These are phyloP conservation scores for Wickerhamomyces kurtzmanii DNA, from an alignment of 805 yeast genomes.

Conservation along the genomic window DNA sequence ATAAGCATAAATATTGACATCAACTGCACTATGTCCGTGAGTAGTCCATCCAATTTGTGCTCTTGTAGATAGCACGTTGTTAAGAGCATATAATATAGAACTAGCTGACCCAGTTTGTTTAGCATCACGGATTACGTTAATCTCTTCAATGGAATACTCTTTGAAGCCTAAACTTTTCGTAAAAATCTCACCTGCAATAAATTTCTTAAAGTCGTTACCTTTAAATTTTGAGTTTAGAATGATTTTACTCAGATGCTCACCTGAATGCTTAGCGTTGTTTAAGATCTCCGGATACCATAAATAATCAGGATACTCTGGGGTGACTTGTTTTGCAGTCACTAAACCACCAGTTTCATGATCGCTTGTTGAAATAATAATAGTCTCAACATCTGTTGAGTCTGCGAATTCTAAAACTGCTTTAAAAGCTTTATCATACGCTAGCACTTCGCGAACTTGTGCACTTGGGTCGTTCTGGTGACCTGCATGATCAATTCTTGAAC, in stretches of 20 bases:
- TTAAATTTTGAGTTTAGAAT: constrained; percentile 27
- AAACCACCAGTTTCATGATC: constrained; percentile 97
- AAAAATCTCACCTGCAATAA: constrained; percentile 43
- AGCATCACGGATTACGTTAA: constrained; percentile 28
- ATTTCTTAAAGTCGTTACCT: constrained; percentile 28
- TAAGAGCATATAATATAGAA: constrained; percentile 35
- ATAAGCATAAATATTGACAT: constrained; percentile 83
- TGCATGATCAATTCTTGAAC: constrained; percentile 91
- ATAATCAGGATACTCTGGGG: constrained; percentile 69
- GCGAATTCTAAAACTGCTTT: constrained; percentile 64
- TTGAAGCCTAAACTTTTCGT: constrained; percentile 57
- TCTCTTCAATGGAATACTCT: constrained; percentile 47
- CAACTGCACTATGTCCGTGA: constrained; percentile 94
- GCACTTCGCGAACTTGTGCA: constrained; percentile 85
- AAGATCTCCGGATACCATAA: constrained; percentile 80
- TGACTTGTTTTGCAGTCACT: constrained; percentile 73
- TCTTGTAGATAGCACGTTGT: constrained; percentile 66
- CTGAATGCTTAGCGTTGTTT: constrained; percentile 61
- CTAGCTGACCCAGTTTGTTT: constrained; percentile 17
- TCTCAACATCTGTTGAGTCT: constrained; percentile 59
- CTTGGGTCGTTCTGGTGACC: constrained; percentile 93
- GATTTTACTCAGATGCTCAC: constrained; percentile 53
- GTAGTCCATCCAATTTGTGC: constrained; percentile 96
- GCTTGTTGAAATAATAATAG: constrained; percentile 71
- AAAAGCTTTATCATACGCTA: constrained; percentile 81